A percentile compares a stretch with the other conserved stretches of the same genome.
Conservation (phyloP, 768 basidiomycete species). For the Podaxis sp. region DNA sequence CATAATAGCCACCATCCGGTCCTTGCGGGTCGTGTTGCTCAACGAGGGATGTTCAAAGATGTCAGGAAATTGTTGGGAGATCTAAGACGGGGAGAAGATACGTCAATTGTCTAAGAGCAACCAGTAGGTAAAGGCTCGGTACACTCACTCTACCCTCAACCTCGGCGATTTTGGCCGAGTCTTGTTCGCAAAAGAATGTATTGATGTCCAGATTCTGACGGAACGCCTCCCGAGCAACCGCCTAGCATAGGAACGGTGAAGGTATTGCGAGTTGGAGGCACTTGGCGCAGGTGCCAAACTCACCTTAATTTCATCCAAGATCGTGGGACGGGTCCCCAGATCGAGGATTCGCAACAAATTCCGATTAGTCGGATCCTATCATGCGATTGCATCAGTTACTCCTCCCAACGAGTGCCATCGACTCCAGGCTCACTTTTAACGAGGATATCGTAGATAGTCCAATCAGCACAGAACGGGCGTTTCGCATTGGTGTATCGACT, state of each 20-base stretch:
- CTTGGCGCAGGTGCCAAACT: not conserved
- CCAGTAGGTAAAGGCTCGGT: not conserved
- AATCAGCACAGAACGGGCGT: not conserved
- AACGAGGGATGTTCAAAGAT: not conserved
- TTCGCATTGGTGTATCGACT: too few relatives aligned
- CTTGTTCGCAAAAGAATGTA: not conserved
- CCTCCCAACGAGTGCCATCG: not conserved
- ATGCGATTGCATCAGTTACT: not conserved
- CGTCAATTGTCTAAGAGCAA: too few relatives aligned
- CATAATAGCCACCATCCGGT: not conserved
- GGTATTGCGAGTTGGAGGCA: too few relatives aligned
- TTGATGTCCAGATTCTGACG: not conserved
- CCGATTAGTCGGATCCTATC: not conserved
- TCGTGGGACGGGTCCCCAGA: not conserved
- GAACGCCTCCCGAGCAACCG: not conserved
- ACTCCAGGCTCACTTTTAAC: not conserved
- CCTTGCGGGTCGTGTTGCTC: not conserved
- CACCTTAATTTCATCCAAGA: not conserved
- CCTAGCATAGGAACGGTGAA: not conserved
- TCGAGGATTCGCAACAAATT: not conserved
- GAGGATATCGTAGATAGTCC: not conserved
- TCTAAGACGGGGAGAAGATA: not conserved
- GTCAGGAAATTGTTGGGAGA: not conserved
- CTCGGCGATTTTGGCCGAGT: not conserved
- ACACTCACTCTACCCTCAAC: not conserved